Evolutionary conservation across 768 basidiomycete species (phyloP), one percentile per base, ranked within the genome.

Genomic region (Gautieria morchelliformis): DNA sequence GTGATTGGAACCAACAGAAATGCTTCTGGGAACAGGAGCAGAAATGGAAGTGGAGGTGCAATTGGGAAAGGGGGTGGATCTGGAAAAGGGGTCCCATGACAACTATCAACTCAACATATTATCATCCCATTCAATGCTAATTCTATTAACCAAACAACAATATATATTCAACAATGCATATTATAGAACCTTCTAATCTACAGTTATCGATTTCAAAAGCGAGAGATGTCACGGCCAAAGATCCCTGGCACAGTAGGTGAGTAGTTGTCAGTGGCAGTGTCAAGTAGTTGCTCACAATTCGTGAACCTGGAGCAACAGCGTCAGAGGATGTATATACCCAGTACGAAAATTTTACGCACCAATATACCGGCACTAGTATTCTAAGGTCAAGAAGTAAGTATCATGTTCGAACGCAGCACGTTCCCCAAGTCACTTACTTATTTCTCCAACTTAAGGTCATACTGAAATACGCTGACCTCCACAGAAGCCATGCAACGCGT

Each of bases 381-480:
- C 83, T 83, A 59, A 12, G 52, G 17, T 35, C 32, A 60, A 59
- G 46, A 58, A 42, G 58, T 27, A 27, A 27, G 27, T 56, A 42
- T 62, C 60, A 48, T 58, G 22, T 35, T 42, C 41, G 53, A 33
- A 9, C 56, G 44, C 35, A 17, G 54, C 14, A 56, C 41, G 19
- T 17, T 35, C 19, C 20, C 17, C 33, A 9, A 48, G 47, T 8
- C 52, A 75, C 77, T 63, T 61, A 83, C 82, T 82, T 86, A 69
- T 89, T 89, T 67, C 85, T 74, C 60, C 78, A 58, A 64, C 84
- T 87, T 53, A 90, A 67, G 4, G 86, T 86, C 79, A 80, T 81
- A 5, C 85, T 85, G 67, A 88, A 87, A 70, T 91, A 90, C 1
- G 88, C 87, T 17, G 83, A 85, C 53, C 87, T 75, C 87, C 87